Conservation (phyloP, 23 red algal species). For the Cyanidiococcus yangmingshanensis region DNA sequence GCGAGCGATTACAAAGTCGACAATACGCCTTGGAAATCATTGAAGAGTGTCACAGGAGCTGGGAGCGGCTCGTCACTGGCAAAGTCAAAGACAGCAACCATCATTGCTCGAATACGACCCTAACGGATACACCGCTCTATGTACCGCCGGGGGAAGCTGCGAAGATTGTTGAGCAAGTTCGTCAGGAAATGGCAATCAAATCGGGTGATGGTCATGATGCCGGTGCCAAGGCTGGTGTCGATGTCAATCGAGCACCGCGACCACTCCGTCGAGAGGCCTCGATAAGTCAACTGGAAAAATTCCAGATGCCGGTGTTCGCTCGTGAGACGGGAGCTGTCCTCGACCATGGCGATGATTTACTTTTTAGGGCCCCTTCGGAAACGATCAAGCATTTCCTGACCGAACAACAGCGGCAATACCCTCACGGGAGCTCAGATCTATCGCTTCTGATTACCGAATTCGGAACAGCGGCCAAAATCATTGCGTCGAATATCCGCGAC, state of each 20-base stretch:
- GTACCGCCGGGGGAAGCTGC: background rate
- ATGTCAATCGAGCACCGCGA: background rate
- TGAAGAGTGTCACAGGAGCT: constrained; percentile 78
- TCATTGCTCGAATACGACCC: constrained; percentile 68
- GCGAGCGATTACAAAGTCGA: constrained; percentile 69
- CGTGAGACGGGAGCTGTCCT: background rate
- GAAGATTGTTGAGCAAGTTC: background rate
- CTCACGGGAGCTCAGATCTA: constrained; percentile 82
- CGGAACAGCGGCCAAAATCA: constrained; percentile 84
- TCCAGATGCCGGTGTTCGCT: background rate
- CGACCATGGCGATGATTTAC: background rate
- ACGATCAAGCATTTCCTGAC: constrained; percentile 97
- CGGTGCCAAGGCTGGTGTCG: background rate
- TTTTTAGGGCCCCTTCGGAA: background rate
- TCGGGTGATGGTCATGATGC: background rate
- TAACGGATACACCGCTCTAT: constrained; percentile 33
- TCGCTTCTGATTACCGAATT: constrained; percentile 81
- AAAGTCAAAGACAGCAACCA: constrained; percentile 73
- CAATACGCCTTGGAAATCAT: constrained; percentile 79
- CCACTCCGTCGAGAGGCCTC: background rate
- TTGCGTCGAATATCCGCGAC: constrained; percentile 67
- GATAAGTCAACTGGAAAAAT: constrained; percentile 12
- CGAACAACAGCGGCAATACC: constrained; percentile 85
- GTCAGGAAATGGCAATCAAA: background rate
- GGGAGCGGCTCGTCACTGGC: constrained; percentile 70